phyloP scores from a whole-genome alignment of 371 early-diverging fungal genomes.

The Rhizopus stolonifer region DNA sequence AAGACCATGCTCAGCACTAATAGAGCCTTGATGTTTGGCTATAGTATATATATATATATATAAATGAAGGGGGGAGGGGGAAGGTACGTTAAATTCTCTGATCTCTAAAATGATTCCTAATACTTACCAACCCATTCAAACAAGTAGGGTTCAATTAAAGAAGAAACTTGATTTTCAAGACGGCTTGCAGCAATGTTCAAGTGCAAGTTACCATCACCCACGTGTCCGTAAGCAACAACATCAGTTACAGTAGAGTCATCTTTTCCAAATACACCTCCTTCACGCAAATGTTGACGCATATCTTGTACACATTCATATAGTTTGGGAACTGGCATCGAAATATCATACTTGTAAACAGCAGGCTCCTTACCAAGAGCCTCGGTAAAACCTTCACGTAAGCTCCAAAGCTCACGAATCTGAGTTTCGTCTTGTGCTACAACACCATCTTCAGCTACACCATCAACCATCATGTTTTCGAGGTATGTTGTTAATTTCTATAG shows the following conservation, averaged over 20 bases:
- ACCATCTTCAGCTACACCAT: conserved; percentile 79
- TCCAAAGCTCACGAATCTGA: conserved; percentile 77
- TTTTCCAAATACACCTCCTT: conserved; percentile 53
- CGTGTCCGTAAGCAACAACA: conserved; percentile 91
- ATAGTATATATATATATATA: too few species aligned
- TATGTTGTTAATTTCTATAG: conserved; percentile 72
- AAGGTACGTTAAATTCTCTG: too few species aligned
- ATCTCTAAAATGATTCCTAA: too few species aligned
- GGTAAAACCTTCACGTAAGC: conserved; percentile 90
- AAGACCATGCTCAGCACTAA: conserved; percentile 80
- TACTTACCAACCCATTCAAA: conserved; percentile 84
- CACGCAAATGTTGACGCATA: conserved; percentile 65
- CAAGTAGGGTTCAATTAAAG: conserved; percentile 88
- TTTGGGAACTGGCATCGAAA: conserved; percentile 82
- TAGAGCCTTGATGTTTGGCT: conserved; percentile 72
- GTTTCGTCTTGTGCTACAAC: conserved; percentile 88
- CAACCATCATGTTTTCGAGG: conserved; percentile 69
- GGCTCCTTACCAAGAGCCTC: conserved; percentile 86
- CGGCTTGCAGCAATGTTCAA: conserved; percentile 81
- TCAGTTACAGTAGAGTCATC: conserved; percentile 61
- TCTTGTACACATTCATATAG: conserved; percentile 87
- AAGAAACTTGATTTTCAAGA: conserved; percentile 57
- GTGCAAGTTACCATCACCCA: conserved; percentile 93
- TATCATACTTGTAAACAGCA: conserved; percentile 90
- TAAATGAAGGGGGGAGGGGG: too few species aligned